Evolutionary conservation across 2,329 filamentous ascomycete species (phyloP), one percentile per base, ranked within the genome.

Genomic region (Exophiala mesophila): DNA sequence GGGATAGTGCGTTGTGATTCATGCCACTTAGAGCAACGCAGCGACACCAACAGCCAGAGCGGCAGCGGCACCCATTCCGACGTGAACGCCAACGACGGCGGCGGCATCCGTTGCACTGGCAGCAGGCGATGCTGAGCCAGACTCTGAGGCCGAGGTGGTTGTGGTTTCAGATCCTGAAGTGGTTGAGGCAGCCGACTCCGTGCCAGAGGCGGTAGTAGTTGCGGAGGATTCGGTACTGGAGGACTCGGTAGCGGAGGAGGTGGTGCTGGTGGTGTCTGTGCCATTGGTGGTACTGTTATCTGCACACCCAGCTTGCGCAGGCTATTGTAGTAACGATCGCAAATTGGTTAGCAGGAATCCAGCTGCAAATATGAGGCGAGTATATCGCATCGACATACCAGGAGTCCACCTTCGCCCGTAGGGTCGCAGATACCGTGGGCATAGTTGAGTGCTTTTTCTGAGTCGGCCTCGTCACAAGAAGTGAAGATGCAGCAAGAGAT

Each of bases 401-500:
- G 30, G 17, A 68, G 52, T 36, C 61, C 53, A 21, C 53, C 63
- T 36, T 66, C 57, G 20, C 64, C 64, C 8, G 55, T 64, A 23
- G 57, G 55, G 20, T 57, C 56, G 54, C 67, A 70, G 55, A 69
- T 61, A 15, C 57, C 53, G 39, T 61, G 34, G 17, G 36, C 36
- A 31, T 39, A 54, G 20, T 47, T 48, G 29, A 43, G 54, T 54
- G 15, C 59, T 63, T 66, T 50, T 26, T 66, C 39, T 44, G 75
- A 68, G n/a, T 72, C 68, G 0, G 54, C 53, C 0, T 53, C 17
- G 21, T 54, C 51, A 57, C 75, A 78, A n/a, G 58, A 56, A 2
- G 53, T 52, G 13, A 62, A 56, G 15, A 78, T 60, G 52, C 75
- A 78, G 59, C 72, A 75, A 31, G 69, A 59, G 45, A 77, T 72